A percentile compares a stretch with the other conserved stretches of the same genome.
phyloP scores from a whole-genome alignment of 139 green algal species.

The Chlorella sp. region DNA sequence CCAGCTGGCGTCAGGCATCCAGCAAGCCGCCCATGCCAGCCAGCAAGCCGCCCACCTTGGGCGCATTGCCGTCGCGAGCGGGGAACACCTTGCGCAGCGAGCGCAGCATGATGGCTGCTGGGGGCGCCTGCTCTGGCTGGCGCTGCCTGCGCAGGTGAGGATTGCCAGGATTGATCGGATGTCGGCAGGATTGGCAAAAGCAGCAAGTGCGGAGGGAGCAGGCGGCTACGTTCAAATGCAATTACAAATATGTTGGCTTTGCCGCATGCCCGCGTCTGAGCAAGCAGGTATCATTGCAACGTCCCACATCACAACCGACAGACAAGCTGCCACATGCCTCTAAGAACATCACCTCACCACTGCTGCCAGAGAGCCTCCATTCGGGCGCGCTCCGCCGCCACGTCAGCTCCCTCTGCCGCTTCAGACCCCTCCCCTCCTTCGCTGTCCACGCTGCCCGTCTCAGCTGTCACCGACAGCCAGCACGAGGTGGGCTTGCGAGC shows the following conservation, averaged over 20 bases:
- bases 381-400: constrained; percentile 35
- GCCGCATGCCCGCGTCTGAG: no score
- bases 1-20: background rate
- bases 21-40: background rate
- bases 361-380: constrained; percentile 37
- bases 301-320: no score
- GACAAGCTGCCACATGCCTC: no score
- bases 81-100: constrained; percentile 51
- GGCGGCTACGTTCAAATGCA: no score
- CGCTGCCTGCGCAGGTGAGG: background rate
- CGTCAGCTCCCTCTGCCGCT: constrained; percentile 33
- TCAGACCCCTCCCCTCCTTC: background rate
- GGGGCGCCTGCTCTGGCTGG: background rate
- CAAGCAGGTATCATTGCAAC: no score
- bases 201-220: background rate
- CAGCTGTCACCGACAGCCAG: background rate
- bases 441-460: background rate
- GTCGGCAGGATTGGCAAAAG: background rate
- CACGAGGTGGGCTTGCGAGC: constrained; percentile 29
- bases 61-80: constrained; percentile 27
- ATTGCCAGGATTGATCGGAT: no score
- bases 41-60: constrained; percentile 2
- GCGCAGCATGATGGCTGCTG: constrained; percentile 47
- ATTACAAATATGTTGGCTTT: no score
- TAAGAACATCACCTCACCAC: no score